Evolutionary conservation across 331 rosid genomes (phyloP).

Genomic region (Prunus yedoensis): DNA sequence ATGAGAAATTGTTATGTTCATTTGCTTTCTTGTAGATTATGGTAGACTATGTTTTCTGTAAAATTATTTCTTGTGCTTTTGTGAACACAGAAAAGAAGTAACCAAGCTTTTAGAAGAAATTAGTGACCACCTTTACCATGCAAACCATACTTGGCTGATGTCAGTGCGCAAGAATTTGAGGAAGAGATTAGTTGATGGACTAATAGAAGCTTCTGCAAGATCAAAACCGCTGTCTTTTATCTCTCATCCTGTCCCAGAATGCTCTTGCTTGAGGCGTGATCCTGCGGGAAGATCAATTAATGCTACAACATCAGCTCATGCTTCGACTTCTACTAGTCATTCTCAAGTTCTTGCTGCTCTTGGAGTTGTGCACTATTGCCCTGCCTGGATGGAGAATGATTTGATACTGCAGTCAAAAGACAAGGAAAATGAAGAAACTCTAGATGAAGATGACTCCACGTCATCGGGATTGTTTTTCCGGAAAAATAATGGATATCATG

Average conservation of each 20-base stretch:
- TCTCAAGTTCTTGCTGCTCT: slow-evolving; percentile 51
- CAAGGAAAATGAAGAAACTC: slow-evolving; percentile 76
- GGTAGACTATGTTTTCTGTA: not conserved
- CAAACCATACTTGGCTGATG: slow-evolving; percentile 78
- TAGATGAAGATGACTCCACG: slow-evolving; percentile 65
- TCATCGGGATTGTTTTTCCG: slow-evolving; percentile 64
- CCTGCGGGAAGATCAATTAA: slow-evolving; percentile 37
- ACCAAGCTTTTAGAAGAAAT: slow-evolving; percentile 62
- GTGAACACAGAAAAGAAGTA: slow-evolving; percentile 59
- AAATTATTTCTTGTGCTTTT: slow-evolving; percentile 16
- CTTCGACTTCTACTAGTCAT: slow-evolving; percentile 45
- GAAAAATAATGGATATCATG: slow-evolving; percentile 46
- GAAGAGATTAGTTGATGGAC: slow-evolving; percentile 66
- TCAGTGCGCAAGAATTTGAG: slow-evolving; percentile 77
- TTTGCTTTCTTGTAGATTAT: slow-evolving; percentile 9
- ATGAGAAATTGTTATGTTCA: not conserved
- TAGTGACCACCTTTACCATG: slow-evolving; percentile 61
- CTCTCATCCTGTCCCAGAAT: slow-evolving; percentile 91
- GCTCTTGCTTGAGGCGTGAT: slow-evolving; percentile 63
- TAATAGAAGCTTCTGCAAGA: slow-evolving; percentile 53
- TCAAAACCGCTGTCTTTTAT: slow-evolving; percentile 69
- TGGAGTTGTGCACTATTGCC: slow-evolving; percentile 65
- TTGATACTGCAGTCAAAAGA: slow-evolving; percentile 51
- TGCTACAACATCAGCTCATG: slow-evolving; percentile 45
- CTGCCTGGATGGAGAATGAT: slow-evolving; percentile 70